These are phyloP conservation scores for Sclerotinia nivalis DNA, from an alignment of 2,329 filamentous ascomycete species.

Conservation along the genomic window DNA sequence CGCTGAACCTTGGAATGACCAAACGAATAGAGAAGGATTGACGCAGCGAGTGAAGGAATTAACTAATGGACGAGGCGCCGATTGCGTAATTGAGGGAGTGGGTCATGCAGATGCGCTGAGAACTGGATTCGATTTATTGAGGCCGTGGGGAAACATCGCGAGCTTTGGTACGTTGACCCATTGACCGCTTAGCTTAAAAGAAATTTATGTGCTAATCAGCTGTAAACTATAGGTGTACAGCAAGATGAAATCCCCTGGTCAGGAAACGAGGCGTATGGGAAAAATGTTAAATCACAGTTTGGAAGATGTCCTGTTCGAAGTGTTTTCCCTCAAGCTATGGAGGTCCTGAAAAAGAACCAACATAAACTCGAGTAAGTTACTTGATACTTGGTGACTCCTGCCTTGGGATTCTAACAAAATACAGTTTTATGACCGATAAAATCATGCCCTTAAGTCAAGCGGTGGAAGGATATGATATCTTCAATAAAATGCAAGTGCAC, in stretches of 20 bases:
- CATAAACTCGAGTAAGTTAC: slow-evolving; percentile 65
- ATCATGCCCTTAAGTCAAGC: slow-evolving; percentile 70
- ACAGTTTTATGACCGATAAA: slow-evolving; percentile 74
- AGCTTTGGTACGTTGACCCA: slow-evolving; percentile 20
- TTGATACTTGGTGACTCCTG: too few species aligned
- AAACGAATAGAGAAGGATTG: slow-evolving; percentile 63
- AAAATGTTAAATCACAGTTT: slow-evolving; percentile 72
- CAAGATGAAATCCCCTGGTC: slow-evolving; percentile 64
- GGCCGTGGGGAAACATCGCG: slow-evolving; percentile 72
- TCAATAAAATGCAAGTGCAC: slow-evolving; percentile 71
- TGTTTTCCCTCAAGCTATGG: slow-evolving; percentile 67
- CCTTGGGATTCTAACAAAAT: slow-evolving; percentile 30
- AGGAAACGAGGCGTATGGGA: slow-evolving; percentile 65
- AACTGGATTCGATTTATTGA: slow-evolving; percentile 69
- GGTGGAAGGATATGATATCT: slow-evolving; percentile 68
- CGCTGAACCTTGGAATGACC: slow-evolving; percentile 81
- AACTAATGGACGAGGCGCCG: slow-evolving; percentile 79
- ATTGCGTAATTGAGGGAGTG: slow-evolving; percentile 80
- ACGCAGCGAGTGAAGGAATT: slow-evolving; percentile 69
- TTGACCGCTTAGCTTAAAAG: not conserved
- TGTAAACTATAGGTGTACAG: slow-evolving; percentile 18
- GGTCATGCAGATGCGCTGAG: slow-evolving; percentile 67
- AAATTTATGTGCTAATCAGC: not conserved
- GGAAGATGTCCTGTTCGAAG: slow-evolving; percentile 74
- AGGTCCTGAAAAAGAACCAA: slow-evolving; percentile 65